Percentiles rank a stretch among this genome's conserved stretches.
Conservation (phyloP, 805 yeast genomes). For the Spathaspora passalidarum region DNA sequence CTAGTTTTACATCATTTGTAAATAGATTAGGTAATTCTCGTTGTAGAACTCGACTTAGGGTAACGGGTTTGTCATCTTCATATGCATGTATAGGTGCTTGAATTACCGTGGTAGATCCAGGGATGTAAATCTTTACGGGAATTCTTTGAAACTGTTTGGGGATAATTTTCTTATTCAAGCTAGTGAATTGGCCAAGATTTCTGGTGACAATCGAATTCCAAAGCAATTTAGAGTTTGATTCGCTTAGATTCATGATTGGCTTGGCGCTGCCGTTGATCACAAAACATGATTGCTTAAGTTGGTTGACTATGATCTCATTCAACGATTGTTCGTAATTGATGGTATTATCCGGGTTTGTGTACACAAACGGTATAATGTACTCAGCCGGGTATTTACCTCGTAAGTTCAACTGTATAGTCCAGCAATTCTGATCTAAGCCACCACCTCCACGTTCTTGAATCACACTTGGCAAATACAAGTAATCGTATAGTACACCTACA, state of each 20-base stretch:
- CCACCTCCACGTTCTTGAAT: slow-evolving; percentile 6
- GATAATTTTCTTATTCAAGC: slow-evolving; percentile 23
- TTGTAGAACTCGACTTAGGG: slow-evolving; percentile 13
- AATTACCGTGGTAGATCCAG: slow-evolving; percentile 33
- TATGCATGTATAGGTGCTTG: slow-evolving; percentile 21
- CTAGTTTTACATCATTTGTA: slow-evolving; percentile 3
- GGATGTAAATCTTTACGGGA: slow-evolving; percentile 49
- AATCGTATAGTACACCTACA: slow-evolving; percentile 64
- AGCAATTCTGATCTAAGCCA: slow-evolving; percentile 16
- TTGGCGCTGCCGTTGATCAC: slow-evolving; percentile 76
- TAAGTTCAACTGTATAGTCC: slow-evolving; percentile 40
- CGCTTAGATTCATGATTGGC: slow-evolving; percentile 73
- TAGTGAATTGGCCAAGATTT: slow-evolving; percentile 25
- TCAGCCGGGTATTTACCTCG: slow-evolving; percentile 24
- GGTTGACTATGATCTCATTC: slow-evolving; percentile 65
- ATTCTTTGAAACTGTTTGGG: slow-evolving; percentile 30
- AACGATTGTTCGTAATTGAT: slow-evolving; percentile 29
- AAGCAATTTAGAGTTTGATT: slow-evolving; percentile 52
- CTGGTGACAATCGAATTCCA: slow-evolving; percentile 50
- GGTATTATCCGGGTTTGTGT: slow-evolving; percentile 8
- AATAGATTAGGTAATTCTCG: slow-evolving; percentile 13
- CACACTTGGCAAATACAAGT: slow-evolving; percentile 31
- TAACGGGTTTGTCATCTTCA: not conserved
- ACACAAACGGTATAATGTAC: slow-evolving; percentile 28
- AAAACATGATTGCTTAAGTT: slow-evolving; percentile 77